These are phyloP conservation scores for Acidiella bohemica DNA, from an alignment of 495 filamentous ascomycete species.

Conservation along the genomic window DNA sequence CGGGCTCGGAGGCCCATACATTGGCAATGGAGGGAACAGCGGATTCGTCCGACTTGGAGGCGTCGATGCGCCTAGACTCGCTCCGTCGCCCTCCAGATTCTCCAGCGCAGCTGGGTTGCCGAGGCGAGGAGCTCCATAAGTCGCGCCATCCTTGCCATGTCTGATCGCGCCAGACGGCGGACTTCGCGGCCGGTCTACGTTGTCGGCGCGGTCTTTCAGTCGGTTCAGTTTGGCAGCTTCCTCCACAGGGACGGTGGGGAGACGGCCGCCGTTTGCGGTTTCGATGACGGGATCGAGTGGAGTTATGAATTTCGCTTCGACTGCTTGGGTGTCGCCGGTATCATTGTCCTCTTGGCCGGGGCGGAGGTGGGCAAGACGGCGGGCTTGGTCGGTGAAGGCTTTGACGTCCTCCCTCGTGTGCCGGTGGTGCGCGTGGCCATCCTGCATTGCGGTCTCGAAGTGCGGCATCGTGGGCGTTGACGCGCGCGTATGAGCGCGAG, in stretches of 20 bases:
- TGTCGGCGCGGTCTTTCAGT: constrained; percentile 40
- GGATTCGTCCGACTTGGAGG: constrained; percentile 61
- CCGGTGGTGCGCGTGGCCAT: too few species aligned
- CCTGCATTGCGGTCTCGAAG: too few species aligned
- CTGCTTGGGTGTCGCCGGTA: constrained; percentile 36
- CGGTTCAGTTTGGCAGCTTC: constrained; percentile 57
- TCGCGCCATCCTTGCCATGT: constrained; percentile 23
- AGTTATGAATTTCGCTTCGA: constrained; percentile 55
- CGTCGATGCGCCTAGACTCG: constrained; percentile 27
- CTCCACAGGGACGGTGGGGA: constrained; percentile 50
- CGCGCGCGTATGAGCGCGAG: too few species aligned
- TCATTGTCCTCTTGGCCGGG: constrained; percentile 23
- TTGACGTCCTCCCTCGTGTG: too few species aligned
- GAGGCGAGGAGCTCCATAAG: constrained; percentile 21
- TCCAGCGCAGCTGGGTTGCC: neutral
- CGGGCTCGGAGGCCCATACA: constrained; percentile 62
- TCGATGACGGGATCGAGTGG: constrained; percentile 56
- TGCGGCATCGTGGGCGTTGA: too few species aligned
- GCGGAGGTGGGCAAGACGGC: constrained; percentile 36
- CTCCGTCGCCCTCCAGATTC: constrained; percentile 16
- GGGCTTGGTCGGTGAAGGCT: constrained; percentile 45
- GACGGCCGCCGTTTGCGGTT: constrained; percentile 47
- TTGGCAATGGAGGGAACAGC: constrained; percentile 73
- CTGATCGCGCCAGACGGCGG: constrained; percentile 1
- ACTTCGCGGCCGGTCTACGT: constrained; percentile 16